Conservation (phyloP, 1,284 basidiomycete species). For the Inonotus obliquus region DNA sequence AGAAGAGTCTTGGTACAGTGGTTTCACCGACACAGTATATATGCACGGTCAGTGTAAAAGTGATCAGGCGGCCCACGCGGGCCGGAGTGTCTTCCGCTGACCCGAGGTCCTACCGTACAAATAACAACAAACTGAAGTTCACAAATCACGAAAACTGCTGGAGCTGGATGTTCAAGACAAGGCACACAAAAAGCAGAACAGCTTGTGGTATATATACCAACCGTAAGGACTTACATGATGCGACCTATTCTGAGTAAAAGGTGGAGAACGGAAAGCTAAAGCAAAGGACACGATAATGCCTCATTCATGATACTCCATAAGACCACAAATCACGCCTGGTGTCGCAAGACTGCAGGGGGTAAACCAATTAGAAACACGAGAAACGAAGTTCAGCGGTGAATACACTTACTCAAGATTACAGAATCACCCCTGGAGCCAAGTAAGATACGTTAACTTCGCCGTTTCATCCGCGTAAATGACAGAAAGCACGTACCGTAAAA, state of each 20-base stretch:
- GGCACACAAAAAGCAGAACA: not conserved
- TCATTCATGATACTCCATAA: too few species aligned
- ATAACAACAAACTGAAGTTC: not conserved
- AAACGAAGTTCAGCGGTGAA: not conserved
- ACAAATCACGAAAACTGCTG: constrained; percentile 21
- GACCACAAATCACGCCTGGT: constrained; percentile 55
- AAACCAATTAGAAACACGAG: constrained; percentile 15
- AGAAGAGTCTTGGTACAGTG: not conserved
- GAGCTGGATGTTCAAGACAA: too few species aligned
- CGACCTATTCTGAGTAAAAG: too few species aligned
- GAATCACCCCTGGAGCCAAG: constrained; percentile 74
- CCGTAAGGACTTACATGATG: not conserved
- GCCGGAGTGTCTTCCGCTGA: not conserved
- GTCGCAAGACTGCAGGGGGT: constrained; percentile 67
- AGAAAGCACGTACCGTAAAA: constrained; percentile 61
- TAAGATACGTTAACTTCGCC: constrained; percentile 12
- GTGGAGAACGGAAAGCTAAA: too few species aligned
- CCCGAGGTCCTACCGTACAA: not conserved
- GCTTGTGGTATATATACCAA: not conserved
- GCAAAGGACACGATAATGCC: too few species aligned
- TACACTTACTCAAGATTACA: constrained; percentile 86
- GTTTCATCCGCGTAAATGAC: constrained; percentile 1
- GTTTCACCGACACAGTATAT: constrained; percentile 6
- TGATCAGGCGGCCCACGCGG: not conserved
- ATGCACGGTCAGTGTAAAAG: not conserved